Base-by-base conservation (phyloP, 1,284 basidiomycete species). In the Ganoderma multipileum region DNA sequence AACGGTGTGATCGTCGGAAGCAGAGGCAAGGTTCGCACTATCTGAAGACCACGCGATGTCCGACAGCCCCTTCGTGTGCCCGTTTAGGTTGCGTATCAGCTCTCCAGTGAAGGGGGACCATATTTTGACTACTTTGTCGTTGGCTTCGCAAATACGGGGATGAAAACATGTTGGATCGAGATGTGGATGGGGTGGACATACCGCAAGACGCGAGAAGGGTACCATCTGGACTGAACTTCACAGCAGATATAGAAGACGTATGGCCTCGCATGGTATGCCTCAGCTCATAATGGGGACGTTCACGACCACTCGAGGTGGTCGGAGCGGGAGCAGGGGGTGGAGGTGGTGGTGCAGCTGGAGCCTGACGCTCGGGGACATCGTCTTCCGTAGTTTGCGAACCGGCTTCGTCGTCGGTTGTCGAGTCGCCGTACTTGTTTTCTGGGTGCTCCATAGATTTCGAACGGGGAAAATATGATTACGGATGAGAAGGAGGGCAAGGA, bases 11-110 rank as follows among this genome's bases (percentile, higher is more conserved):
- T 98, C 96, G 79, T 98, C 96, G 2, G 95, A 96, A 1, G 94
- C 96, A 54, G 94, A 95, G 0, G 95, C 95, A 23, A 98, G 83
- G 79, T 91, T 91, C 23, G 87, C 82, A 69, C 92, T 92, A 78
- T 97, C 93, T 8, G 90, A 85, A 5, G 95, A 95, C 91, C 96
- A 96, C 0, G 94, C 84, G 63, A 98, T 85, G 79, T 97, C 95
- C 58, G 95, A 96, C 39, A 97, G 86, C 0, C 96, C 96, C 80
- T 91, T 89, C 2, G 89, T 89, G 74, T 95, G 93, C 1, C 90
- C 91, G 57, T 82, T 85, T 26, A 95, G 81, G 72, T 92, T 91
- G 54, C 91, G 85, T 66, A 95, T 84, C 61, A 94, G 85, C 74
- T 92, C 87, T 1, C 94, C 95, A 0, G 92, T 93, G 68, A 87